phyloP scores from a whole-genome alignment of 2,329 filamentous ascomycete species.

The Akanthomyces uredinophilus region DNA sequence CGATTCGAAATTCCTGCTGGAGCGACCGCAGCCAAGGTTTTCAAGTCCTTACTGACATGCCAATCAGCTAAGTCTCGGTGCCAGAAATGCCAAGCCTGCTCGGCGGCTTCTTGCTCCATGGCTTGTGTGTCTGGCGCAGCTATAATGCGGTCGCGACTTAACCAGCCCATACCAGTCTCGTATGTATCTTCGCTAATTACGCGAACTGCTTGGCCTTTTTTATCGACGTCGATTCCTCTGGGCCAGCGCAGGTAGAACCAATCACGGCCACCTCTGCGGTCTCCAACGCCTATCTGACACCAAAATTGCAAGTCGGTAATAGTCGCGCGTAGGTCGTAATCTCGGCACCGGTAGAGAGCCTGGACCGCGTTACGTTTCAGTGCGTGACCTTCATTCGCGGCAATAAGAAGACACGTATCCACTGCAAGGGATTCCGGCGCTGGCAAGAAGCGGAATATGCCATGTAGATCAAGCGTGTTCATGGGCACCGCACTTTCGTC shows the following conservation, averaged over 20 bases:
- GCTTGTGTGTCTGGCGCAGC: slow-evolving; percentile 31
- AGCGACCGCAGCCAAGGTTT: slow-evolving; percentile 32
- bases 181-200: slow-evolving; percentile 82
- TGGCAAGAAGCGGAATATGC: slow-evolving; percentile 69
- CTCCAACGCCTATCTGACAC: slow-evolving; percentile 94
- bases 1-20: slow-evolving; percentile 15
- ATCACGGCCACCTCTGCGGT: slow-evolving; percentile 78
- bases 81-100: slow-evolving; percentile 65
- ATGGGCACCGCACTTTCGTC: slow-evolving; percentile 79
- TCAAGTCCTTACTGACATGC: slow-evolving; percentile 37
- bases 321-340: slow-evolving; percentile 70
- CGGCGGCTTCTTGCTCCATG: slow-evolving; percentile 57
- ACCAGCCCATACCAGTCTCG: slow-evolving; percentile 68
- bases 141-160: slow-evolving; percentile 56
- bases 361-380: slow-evolving; percentile 62
- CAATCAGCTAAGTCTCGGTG: slow-evolving; percentile 57
- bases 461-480: slow-evolving; percentile 71
- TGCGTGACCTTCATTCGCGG: slow-evolving; percentile 84
- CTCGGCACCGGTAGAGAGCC: slow-evolving; percentile 64
- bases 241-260: slow-evolving; percentile 85
- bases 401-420: slow-evolving; percentile 76
- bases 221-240: slow-evolving; percentile 62
- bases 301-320: slow-evolving; percentile 87
- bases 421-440: slow-evolving; percentile 64
- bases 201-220: slow-evolving; percentile 62